phyloP scores from a whole-genome alignment of 106 monocot genomes.

The Posidonia australis region DNA sequence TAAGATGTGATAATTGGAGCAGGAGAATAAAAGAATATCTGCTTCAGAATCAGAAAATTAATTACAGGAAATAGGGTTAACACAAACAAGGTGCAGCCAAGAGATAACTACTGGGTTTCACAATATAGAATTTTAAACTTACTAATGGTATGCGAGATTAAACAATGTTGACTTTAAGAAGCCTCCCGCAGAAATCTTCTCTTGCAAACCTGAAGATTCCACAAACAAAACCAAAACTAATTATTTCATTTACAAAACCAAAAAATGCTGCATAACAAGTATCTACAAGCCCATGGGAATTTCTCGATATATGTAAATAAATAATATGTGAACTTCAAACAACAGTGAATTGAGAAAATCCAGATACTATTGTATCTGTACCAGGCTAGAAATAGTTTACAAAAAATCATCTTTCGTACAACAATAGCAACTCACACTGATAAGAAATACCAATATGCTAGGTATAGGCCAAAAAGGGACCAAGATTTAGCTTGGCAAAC shows the following conservation, averaged over 20 bases:
- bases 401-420: no score
- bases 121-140: slow-evolving; percentile 14
- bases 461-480: background rate
- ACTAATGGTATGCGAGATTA: slow-evolving; percentile 59
- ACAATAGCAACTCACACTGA: no score
- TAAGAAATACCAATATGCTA: background rate
- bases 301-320: no score
- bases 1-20: no score
- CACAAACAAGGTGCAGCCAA: no score
- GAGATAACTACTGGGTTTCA: no score
- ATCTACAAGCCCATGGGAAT: no score
- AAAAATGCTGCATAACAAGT: background rate
- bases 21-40: no score
- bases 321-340: no score
- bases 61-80: no score
- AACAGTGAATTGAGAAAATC: no score
- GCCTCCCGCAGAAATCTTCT: slow-evolving; percentile 68
- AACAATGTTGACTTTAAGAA: slow-evolving; percentile 63
- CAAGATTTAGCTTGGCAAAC: background rate
- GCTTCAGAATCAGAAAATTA: no score
- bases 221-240: background rate
- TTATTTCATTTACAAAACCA: background rate
- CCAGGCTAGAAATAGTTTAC: background rate
- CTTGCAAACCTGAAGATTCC: slow-evolving; percentile 46
- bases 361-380: background rate